Evolutionary conservation across 176 grass and related monocot genomes (phyloP).

Genomic region (Hordeum marinum): DNA sequence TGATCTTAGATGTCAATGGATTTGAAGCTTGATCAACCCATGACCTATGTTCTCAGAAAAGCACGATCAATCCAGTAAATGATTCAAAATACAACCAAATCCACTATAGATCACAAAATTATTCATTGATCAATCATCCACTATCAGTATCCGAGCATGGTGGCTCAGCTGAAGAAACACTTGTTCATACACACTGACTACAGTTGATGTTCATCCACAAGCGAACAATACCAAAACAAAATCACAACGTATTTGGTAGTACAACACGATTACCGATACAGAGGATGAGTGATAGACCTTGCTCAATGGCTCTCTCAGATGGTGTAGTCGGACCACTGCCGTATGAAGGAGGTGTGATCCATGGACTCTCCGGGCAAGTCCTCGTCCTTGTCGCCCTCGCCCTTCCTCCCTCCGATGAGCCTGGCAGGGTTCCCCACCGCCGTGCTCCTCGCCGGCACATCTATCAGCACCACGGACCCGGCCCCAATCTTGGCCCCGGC

Average conservation of each 20-base stretch:
- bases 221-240: background rate
- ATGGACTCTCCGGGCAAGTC: conserved; percentile 83
- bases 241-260: background rate
- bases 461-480: conserved; percentile 78
- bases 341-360: conserved; percentile 97
- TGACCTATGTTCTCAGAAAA: background rate
- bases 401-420: conserved; percentile 44
- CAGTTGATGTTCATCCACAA: background rate
- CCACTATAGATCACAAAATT: background rate
- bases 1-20: background rate
- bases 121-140: conserved; percentile 4
- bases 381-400: conserved; percentile 38
- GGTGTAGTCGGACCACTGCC: conserved; percentile 84
- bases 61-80: background rate
- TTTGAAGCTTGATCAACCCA: background rate
- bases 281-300: conserved; percentile 35
- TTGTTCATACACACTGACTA: conserved; percentile 13
- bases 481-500: conserved; percentile 94
- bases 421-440: conserved; percentile 92
- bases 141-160: conserved; percentile 1
- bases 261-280: conserved; percentile 5
- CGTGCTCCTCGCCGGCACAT: conserved; percentile 74
- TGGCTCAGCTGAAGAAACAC: conserved; percentile 4
- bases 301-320: conserved; percentile 30
- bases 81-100: background rate